Base-by-base conservation (phyloP, 768 basidiomycete species). In the Amanita molliuscula region DNA sequence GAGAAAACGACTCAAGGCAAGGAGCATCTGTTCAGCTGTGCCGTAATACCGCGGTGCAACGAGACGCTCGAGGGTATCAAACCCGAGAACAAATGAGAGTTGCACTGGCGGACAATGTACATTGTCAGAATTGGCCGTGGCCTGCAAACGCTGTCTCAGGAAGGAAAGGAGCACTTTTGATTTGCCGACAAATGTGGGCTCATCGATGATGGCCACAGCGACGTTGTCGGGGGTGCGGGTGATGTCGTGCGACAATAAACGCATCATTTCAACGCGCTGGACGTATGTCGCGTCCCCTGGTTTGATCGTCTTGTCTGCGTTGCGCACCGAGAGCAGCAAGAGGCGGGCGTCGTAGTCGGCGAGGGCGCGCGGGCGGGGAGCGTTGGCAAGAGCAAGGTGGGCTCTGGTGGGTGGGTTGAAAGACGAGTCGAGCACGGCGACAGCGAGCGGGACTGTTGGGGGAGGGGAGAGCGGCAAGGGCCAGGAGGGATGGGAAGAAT, bases 351-450 rank as follows among this genome's bases (percentile, higher is more conserved):
- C 83, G 58, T 84, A 90, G 38, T 74, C 69, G 21, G 50, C 15
- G 31, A 46, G 18, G 15, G 51, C 29, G 15, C 54, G 52, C 49
- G 62, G 69, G 11, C 61, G 59, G 31, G 62, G 57, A 48, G 74
- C 66, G 51, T 76, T 78, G 23, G 80, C 81, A 42, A 97, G 79
- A 2, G 85, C 83, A 47, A 84, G 72, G 63, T 97, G 93, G 0
- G 93, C 89, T 20, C 76, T 62, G 2, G 89, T 92, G 1, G 94
- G 94, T 3, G 93, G 93, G 59, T 97, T 95, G 68, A 89, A 97
- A 1, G 90, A 93, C 1, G 91, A 84, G 58, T 96, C 94, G 34
- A 96, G 74, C n/a, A 94, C 70, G 3, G 84, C 75, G 42, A 94
- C 74, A 47, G 71, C 74, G 31, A 82, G 60, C 3, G 62, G 41